These are phyloP conservation scores for Brassica balearica DNA, from an alignment of 441 rosid genomes.

Conservation along the genomic window DNA sequence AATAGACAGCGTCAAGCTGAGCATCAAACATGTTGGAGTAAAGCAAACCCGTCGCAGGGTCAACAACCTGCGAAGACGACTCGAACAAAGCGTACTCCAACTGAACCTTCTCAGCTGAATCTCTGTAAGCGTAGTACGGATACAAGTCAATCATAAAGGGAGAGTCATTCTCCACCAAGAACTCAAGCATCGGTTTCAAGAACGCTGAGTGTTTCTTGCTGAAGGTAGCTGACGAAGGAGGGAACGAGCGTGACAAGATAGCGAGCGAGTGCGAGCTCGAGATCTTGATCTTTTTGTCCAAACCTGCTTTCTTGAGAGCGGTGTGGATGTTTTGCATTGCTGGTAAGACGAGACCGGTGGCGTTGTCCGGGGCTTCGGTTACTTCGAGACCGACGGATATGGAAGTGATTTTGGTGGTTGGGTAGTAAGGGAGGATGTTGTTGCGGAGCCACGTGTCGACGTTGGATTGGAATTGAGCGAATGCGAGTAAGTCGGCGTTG, in stretches of 20 bases:
- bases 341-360: conserved; percentile 75
- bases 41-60: conserved; percentile 90
- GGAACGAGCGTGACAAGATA: conserved; percentile 81
- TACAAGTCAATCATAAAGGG: conserved; percentile 94
- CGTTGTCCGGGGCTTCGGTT: conserved; percentile 70
- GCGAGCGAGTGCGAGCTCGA: conserved; percentile 91
- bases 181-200: conserved; percentile 83
- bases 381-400: conserved; percentile 94
- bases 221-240: conserved; percentile 93
- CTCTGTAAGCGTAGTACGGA: conserved; percentile 95
- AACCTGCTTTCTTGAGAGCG: conserved; percentile 71
- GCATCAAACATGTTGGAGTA: conserved; percentile 99
- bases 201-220: conserved; percentile 67
- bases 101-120: conserved; percentile 72
- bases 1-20: conserved; percentile 89
- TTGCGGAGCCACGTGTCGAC: conserved; percentile 90
- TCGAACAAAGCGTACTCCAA: conserved; percentile 84
- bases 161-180: conserved; percentile 90
- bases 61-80: conserved; percentile 85
- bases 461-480: conserved; percentile 93
- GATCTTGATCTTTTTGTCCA: conserved; percentile 82
- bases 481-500: conserved; percentile 78
- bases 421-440: conserved; percentile 90
- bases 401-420: conserved; percentile 74
- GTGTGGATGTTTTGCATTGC: conserved; percentile 88